phyloP scores from a whole-genome alignment of 23 red algal genomes.

The Gracilariopsis chorda region DNA sequence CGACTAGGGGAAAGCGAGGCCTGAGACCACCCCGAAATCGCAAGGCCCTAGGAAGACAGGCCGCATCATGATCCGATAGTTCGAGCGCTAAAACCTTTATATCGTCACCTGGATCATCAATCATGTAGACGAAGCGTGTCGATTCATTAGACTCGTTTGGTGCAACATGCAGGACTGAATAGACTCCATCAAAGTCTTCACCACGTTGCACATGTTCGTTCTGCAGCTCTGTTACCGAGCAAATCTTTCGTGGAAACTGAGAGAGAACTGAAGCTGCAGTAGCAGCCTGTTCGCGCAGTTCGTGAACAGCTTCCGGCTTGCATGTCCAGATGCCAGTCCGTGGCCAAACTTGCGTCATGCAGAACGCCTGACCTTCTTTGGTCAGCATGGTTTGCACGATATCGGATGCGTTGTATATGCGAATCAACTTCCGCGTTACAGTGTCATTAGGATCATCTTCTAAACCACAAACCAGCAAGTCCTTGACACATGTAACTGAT shows the following conservation, averaged over 20 bases:
- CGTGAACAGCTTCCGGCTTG: conserved; percentile 1
- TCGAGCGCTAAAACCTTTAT: neutral
- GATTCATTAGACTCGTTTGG: too few species aligned
- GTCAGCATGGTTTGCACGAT: neutral
- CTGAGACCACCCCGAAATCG: neutral
- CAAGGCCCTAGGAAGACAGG: neutral
- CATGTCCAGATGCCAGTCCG: conserved; percentile 8
- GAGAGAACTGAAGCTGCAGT: neutral
- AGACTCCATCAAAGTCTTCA: conserved; percentile 36
- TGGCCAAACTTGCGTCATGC: conserved; percentile 40
- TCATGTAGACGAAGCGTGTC: neutral
- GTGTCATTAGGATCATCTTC: conserved; percentile 16
- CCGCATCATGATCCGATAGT: neutral
- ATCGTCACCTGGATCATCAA: neutral
- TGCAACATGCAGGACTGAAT: too few species aligned
- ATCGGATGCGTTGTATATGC: conserved; percentile 45
- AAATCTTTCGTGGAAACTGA: conserved; percentile 11
- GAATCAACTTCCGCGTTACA: conserved; percentile 36
- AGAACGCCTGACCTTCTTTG: conserved; percentile 1
- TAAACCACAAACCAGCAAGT: conserved; percentile 35
- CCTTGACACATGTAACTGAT: conserved; percentile 9
- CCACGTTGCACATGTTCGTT: neutral
- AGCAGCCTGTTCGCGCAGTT: neutral
- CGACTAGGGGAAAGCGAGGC: conserved; percentile 6
- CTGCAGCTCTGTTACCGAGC: conserved; percentile 13